Evolutionary conservation across 176 grass and related monocot genomes (phyloP).

Genomic region (Carex cristatella): DNA sequence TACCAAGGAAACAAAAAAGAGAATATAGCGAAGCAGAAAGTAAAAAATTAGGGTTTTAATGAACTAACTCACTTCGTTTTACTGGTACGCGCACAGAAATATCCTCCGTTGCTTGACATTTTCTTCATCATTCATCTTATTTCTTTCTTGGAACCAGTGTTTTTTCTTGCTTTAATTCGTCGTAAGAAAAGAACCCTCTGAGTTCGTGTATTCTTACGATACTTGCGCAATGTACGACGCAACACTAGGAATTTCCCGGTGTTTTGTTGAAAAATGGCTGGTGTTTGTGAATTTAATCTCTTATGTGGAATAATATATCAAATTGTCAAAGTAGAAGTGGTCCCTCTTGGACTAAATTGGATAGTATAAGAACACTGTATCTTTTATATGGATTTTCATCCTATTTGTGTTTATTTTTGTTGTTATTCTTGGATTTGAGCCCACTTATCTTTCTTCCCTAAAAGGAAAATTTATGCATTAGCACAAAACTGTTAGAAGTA

Average conservation of each 20-base stretch:
- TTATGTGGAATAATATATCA: neutral
- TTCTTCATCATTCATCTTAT: neutral
- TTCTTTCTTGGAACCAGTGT: neutral
- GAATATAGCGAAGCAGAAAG: neutral
- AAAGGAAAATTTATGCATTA: neutral
- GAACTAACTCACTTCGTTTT: neutral
- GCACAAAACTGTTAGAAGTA: neutral
- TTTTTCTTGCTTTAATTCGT: neutral
- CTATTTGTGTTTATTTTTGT: neutral
- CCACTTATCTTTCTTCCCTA: neutral
- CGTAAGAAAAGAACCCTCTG: neutral
- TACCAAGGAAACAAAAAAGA: neutral
- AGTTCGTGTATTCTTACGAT: neutral
- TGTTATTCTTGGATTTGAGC: neutral
- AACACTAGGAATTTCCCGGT: neutral
- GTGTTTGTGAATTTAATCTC: neutral
- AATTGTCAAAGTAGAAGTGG: neutral
- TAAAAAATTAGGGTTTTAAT: slow-evolving; percentile 14
- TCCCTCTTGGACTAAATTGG: neutral
- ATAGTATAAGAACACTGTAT: neutral
- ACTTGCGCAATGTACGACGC: neutral
- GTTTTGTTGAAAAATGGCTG: neutral
- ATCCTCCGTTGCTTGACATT: neutral
- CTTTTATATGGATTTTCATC: neutral
- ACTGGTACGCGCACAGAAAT: neutral